A percentile compares a stretch with the other conserved stretches of the same genome.
These are phyloP conservation scores for Nyctanthes arbortristis DNA, from an alignment of 257 asterid genomes.

Conservation along the genomic window DNA sequence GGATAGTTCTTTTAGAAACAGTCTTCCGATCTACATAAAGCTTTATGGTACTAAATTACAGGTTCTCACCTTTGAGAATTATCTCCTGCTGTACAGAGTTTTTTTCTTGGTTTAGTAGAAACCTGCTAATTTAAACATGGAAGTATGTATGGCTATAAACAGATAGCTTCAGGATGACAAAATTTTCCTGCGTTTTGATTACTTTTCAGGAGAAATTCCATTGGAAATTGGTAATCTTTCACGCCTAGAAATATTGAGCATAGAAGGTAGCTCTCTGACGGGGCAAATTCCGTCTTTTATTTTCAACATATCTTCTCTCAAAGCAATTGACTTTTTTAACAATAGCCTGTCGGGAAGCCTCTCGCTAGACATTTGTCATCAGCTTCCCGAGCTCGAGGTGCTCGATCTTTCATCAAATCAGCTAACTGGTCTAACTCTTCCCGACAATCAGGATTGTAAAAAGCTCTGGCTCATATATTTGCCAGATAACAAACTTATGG, in stretches of 20 bases:
- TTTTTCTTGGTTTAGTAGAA: no score
- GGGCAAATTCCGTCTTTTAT: constrained; percentile 29
- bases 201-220: constrained; percentile 41
- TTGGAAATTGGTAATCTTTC: constrained; percentile 40
- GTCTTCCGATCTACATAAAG: no score
- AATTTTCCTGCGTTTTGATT: no score
- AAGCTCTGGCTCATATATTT: constrained; percentile 26
- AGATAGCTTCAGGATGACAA: background rate
- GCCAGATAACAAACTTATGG: constrained; percentile 35
- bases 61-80: no score
- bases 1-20: no score
- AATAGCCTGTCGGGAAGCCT: constrained; percentile 53
- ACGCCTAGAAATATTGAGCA: constrained; percentile 17
- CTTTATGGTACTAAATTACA: no score
- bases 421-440: constrained; percentile 39
- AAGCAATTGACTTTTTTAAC: constrained; percentile 17
- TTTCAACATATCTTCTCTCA: constrained; percentile 35
- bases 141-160: no score
- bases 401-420: constrained; percentile 34
- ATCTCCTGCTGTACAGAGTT: no score
- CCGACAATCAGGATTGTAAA: constrained; percentile 34
- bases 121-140: background rate
- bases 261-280: constrained; percentile 15
- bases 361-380: constrained; percentile 16
- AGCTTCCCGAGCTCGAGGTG: constrained; percentile 34